Evolutionary conservation across 164 flowering plant species (phyloP).

Genomic region (Macadamia tetraphylla): DNA sequence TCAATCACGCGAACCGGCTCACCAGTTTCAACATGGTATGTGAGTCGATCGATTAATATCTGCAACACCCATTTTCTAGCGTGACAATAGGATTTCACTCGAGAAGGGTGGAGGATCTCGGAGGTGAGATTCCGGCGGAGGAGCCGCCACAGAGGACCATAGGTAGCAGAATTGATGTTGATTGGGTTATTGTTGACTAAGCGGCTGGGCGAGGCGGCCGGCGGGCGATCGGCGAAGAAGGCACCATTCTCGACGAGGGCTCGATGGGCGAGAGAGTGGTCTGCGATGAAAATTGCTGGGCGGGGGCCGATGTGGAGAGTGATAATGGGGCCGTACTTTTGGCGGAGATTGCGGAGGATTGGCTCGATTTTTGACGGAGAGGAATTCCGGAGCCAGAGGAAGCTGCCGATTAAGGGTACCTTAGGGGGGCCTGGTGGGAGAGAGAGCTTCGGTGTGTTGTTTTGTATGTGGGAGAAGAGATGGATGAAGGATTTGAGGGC

Average conservation of each 20-base stretch:
- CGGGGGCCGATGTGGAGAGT: neutral
- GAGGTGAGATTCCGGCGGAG: too few species aligned
- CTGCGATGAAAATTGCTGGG: conserved; percentile 26
- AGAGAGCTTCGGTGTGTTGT: conserved; percentile 24
- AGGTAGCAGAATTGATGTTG: conserved; percentile 26
- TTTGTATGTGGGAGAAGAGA: conserved; percentile 1
- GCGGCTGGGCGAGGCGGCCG: conserved; percentile 6
- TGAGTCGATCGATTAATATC: conserved; percentile 11
- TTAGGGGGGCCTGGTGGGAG: conserved; percentile 14
- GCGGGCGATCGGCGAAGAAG: conserved; percentile 36
- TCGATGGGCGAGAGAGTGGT: conserved; percentile 11
- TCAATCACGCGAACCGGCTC: conserved; percentile 16
- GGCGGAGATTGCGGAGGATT: conserved; percentile 16
- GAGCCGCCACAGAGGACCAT: conserved; percentile 38
- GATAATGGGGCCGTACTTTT: conserved; percentile 6
- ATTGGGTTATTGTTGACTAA: conserved; percentile 18
- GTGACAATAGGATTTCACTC: conserved; percentile 15
- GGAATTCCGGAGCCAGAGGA: conserved; percentile 23
- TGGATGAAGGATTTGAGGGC: conserved; percentile 14
- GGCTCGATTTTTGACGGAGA: conserved; percentile 14
- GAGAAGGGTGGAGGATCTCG: too few species aligned
- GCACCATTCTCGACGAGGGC: conserved; percentile 36
- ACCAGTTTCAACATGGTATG: neutral
- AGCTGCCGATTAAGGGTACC: conserved; percentile 26
- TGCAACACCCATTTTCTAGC: conserved; percentile 31